Evolutionary conservation across 129 eudicot species (phyloP).

Genomic region (Flaveria brownii): DNA sequence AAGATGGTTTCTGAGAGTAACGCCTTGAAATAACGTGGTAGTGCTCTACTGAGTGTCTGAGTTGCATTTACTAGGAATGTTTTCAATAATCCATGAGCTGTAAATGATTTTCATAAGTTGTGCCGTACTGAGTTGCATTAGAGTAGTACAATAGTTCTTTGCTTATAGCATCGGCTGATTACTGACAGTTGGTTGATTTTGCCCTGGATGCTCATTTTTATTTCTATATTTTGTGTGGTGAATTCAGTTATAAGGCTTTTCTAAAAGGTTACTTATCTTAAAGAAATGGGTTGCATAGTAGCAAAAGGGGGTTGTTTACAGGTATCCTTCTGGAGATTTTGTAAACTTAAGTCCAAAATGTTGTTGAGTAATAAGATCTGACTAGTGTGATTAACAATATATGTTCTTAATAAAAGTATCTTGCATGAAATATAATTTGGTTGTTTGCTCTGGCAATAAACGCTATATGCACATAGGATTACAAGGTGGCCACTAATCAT

Average conservation of each 20-base stretch:
- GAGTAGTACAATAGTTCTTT: not conserved
- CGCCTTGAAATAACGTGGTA: slow-evolving; percentile 15
- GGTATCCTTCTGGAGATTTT: not conserved
- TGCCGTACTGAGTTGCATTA: slow-evolving; percentile 12
- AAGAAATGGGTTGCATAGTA: not conserved
- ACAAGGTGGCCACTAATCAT: not conserved
- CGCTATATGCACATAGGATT: not conserved
- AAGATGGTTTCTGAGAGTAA: not conserved
- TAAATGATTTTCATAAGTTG: slow-evolving; percentile 14
- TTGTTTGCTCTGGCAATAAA: not conserved
- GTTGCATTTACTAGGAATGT: not conserved
- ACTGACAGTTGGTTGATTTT: not conserved
- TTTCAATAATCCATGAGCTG: slow-evolving; percentile 7
- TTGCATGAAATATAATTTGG: slow-evolving; percentile 4
- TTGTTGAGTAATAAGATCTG: not conserved
- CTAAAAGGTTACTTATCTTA: not conserved
- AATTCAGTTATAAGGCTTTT: slow-evolving; percentile 3
- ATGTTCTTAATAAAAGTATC: not conserved
- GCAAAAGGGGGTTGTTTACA: not conserved
- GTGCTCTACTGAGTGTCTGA: slow-evolving; percentile 3
- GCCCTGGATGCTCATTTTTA: not conserved
- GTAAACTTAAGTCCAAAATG: not conserved
- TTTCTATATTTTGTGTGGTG: not conserved
- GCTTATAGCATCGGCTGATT: not conserved
- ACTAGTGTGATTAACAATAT: not conserved